Conservation (phyloP, 192 early-diverging fungal species). For the Martensiomyces pterosporus region DNA sequence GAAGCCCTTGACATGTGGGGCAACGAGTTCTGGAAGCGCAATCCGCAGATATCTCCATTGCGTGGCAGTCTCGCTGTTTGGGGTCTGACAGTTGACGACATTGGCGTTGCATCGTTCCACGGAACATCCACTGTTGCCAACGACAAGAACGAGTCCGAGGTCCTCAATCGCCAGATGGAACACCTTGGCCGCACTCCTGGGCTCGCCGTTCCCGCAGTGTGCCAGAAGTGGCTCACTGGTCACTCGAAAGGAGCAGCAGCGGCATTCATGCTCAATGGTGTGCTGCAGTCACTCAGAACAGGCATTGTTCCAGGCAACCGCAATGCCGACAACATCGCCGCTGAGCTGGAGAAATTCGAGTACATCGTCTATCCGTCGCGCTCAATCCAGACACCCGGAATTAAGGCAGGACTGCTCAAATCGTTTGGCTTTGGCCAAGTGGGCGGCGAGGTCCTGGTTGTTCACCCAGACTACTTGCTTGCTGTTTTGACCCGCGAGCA, state of each 20-base stretch:
- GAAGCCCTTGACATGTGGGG: constrained; percentile 75
- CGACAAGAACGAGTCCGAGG: constrained; percentile 95
- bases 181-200: constrained; percentile 87
- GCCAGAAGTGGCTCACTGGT: constrained; percentile 92
- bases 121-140: constrained; percentile 96
- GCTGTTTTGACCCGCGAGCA: constrained; percentile 63
- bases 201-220: constrained; percentile 72
- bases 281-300: constrained; percentile 75
- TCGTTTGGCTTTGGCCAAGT: constrained; percentile 95
- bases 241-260: constrained; percentile 92
- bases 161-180: constrained; percentile 78
- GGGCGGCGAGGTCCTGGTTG: constrained; percentile 80
- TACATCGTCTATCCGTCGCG: constrained; percentile 82
- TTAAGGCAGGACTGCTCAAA: constrained; percentile 89
- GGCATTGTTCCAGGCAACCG: constrained; percentile 90
- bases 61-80: constrained; percentile 83
- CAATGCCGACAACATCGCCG: constrained; percentile 55
- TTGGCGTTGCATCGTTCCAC: constrained; percentile 93
- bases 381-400: constrained; percentile 83
- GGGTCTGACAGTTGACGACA: constrained; percentile 89
- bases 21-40: constrained; percentile 80
- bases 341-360: constrained; percentile 68
- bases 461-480: constrained; percentile 85
- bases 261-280: constrained; percentile 93
- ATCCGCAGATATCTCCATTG: constrained; percentile 77